Conservation (phyloP, 2,329 filamentous ascomycete genomes). For the Fusarium xyrophilum region DNA sequence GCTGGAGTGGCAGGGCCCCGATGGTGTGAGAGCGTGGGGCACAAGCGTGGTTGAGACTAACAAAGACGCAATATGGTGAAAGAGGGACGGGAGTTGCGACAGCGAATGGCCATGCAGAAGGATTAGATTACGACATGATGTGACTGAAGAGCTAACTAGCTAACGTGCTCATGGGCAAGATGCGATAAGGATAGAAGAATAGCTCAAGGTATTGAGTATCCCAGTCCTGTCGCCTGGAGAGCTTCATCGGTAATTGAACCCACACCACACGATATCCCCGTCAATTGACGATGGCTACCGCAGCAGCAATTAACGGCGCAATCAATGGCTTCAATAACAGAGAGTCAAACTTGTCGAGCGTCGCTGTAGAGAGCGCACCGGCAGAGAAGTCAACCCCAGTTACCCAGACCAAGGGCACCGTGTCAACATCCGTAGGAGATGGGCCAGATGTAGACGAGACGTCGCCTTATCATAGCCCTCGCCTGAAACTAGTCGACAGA, state of each 20-base stretch:
- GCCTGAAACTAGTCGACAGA: conserved; percentile 41
- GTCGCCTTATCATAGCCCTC: conserved; percentile 34
- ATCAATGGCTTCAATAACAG: background rate
- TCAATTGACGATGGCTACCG: conserved; percentile 15
- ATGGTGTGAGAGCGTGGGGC: conserved; percentile 41
- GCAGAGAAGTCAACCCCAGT: conserved; percentile 9
- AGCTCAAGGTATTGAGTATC: background rate
- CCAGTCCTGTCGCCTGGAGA: background rate
- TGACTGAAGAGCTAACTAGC: conserved; percentile 11
- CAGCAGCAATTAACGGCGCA: conserved; percentile 10
- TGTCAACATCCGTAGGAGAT: background rate
- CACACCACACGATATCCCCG: background rate
- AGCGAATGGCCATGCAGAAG: conserved; percentile 3
- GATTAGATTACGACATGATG: conserved; percentile 19
- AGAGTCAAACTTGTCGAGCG: conserved; percentile 2
- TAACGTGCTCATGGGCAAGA: conserved; percentile 26
- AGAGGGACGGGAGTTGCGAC: conserved; percentile 11
- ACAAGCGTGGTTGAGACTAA: conserved; percentile 30
- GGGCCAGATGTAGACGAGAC: conserved; percentile 24
- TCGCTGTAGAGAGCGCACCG: conserved; percentile 1
- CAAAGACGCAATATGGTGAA: conserved; percentile 15
- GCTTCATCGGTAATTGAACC: background rate
- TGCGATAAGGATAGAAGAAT: conserved; percentile 15
- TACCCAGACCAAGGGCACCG: background rate
- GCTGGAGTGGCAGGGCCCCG: conserved; percentile 5